Base-by-base conservation (phyloP, 805 yeast species). In the Pichia kluyveri region DNA sequence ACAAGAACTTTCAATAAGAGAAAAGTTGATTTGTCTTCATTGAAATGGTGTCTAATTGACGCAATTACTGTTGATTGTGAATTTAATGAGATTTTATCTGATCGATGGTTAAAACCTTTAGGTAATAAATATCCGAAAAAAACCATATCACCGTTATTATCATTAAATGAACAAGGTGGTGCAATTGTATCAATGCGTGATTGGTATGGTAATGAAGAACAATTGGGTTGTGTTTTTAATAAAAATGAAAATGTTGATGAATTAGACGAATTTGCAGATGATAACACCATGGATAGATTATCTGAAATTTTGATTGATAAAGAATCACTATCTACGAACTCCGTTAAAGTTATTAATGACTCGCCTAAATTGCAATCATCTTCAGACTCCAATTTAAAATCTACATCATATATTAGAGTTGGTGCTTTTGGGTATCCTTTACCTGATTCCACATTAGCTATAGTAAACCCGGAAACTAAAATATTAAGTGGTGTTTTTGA, bases 371-470 rank as follows among this genome's bases (percentile, higher is more conserved):
- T 71, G n/a, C 62, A 73, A 3, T 80, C 79, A 34, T 43, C 47
- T 17, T 41, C 51, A 3, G 54, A 68, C 56, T 32, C 43, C 1
- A 41, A 37, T 15, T 38, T 46, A 4, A 46, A 45, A 19, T 59
- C 66, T 53, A 51, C 57, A 53, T 61, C 69, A 50, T 75, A 71
- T 45, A 67, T 88, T 40, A 70, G 95, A 44, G 83, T 93, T 0
- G 95, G 95, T 17, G 84, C 96, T 0, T 93, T 91, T 71, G 99
- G 99, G 0, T 88, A 75, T 58, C 98, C 99, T 1, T 64, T 93
- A 2, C 96, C 97, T 0, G 96, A 91, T 67, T 91, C 97, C 0
- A 86, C 95, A 0, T 63, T 91, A 32, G 97, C 97, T 0, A 79
- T 93, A 30, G 98, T 93, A 0, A 89, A 95, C 60, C 98, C 98